Conservation (phyloP, 73 alveolate species). For the Paramecium primaurelia region DNA sequence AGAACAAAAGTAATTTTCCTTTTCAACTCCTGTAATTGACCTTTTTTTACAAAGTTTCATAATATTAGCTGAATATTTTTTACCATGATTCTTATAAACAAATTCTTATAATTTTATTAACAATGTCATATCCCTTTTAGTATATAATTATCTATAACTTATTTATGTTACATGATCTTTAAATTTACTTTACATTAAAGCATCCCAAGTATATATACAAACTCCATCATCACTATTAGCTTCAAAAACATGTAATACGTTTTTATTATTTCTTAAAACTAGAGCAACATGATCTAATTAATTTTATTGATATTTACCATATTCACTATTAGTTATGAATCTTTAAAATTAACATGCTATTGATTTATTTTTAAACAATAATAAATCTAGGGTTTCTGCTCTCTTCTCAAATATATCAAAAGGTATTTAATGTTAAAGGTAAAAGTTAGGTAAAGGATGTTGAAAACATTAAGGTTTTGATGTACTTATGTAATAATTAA, state of each 20-base stretch:
- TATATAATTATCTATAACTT: slow-evolving; percentile 22
- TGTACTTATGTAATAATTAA: background rate
- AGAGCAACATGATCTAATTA: slow-evolving; percentile 62
- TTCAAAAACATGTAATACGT: slow-evolving; percentile 42
- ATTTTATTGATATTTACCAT: background rate
- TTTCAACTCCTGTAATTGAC: slow-evolving; percentile 28
- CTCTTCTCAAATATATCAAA: background rate
- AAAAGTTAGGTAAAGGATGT: background rate
- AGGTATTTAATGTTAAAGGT: slow-evolving; percentile 14
- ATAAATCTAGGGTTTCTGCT: slow-evolving; percentile 57
- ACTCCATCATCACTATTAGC: slow-evolving; percentile 61
- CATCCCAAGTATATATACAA: slow-evolving; percentile 47
- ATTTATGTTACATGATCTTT: background rate
- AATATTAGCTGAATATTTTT: background rate
- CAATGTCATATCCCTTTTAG: slow-evolving; percentile 12
- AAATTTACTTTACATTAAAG: slow-evolving; percentile 6
- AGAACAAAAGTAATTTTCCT: slow-evolving; percentile 51
- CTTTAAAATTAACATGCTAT: slow-evolving; percentile 55
- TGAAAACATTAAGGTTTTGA: background rate
- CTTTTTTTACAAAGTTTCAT: background rate
- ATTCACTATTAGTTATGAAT: slow-evolving; percentile 42
- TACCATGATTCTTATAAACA: slow-evolving; percentile 33
- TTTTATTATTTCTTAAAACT: slow-evolving; percentile 34
- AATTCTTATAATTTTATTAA: slow-evolving; percentile 25
- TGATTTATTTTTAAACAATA: slow-evolving; percentile 35